Evolutionary conservation across 805 yeast genomes (phyloP).

Genomic region (Saccharomyces paradoxus): DNA sequence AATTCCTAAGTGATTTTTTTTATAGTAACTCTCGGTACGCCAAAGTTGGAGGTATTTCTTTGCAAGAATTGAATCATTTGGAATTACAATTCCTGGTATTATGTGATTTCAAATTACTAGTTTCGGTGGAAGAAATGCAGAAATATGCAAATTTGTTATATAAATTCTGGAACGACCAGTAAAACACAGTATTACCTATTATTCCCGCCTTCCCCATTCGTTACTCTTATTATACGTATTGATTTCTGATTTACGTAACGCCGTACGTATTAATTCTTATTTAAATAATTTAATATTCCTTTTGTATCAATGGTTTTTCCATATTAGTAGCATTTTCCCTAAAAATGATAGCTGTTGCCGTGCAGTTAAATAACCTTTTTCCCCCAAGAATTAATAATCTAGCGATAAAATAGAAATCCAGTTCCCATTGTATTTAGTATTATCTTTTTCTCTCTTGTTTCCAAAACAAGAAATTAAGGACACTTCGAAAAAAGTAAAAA

Average conservation of each 20-base stretch:
- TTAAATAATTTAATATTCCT: background rate
- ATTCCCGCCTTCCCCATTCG: background rate
- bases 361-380: too few relatives aligned
- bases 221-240: background rate
- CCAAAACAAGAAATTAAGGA: background rate
- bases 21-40: conserved; percentile 93
- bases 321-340: background rate
- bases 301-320: background rate
- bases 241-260: background rate
- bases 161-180: conserved; percentile 61
- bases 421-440: background rate
- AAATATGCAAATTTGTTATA: conserved; percentile 79
- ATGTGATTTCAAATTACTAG: conserved; percentile 78
- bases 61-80: conserved; percentile 84
- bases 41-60: conserved; percentile 88
- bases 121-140: conserved; percentile 83
- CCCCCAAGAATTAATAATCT: background rate
- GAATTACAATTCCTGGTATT: conserved; percentile 82
- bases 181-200: background rate
- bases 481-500: background rate
- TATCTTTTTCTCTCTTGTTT: background rate
- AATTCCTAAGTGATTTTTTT: conserved; percentile 88
- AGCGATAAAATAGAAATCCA: background rate
- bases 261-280: background rate
- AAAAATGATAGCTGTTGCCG: background rate